Conservation (phyloP, 176 grass and related monocot species). For the Oryza longistaminata region DNA sequence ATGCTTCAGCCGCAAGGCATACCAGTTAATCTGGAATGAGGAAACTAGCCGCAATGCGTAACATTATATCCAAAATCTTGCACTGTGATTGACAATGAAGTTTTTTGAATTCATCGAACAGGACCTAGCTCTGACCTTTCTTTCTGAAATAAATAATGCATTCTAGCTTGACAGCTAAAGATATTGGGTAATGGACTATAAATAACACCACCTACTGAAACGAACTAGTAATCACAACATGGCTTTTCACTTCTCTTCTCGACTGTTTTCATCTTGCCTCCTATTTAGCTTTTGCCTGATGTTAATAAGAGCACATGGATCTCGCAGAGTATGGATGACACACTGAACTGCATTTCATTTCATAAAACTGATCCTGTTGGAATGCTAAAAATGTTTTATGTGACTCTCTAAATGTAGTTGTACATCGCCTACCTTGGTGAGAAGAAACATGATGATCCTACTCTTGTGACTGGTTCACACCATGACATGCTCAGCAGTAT, state of each 20-base stretch:
- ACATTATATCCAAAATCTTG: not conserved
- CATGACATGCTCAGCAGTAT: slow-evolving; percentile 14
- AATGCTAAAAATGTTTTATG: not conserved
- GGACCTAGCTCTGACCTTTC: slow-evolving; percentile 33
- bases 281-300: slow-evolving; percentile 4
- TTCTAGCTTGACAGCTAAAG: slow-evolving; percentile 1
- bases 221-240: slow-evolving; percentile 6
- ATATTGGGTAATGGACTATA: not conserved
- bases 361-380: not conserved
- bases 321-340: slow-evolving; percentile 13
- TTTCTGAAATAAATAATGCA: not conserved
- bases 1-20: not conserved
- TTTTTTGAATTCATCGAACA: not conserved
- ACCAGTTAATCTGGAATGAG: not conserved
- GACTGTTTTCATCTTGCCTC: not conserved
- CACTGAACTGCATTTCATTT: not conserved
- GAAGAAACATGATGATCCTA: slow-evolving; percentile 3
- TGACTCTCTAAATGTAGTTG: not conserved
- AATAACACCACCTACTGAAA: slow-evolving; percentile 12
- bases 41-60: slow-evolving; percentile 1
- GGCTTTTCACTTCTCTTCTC: slow-evolving; percentile 12
- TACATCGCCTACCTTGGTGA: slow-evolving; percentile 16
- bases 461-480: slow-evolving; percentile 11
- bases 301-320: slow-evolving; percentile 15
- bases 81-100: not conserved